A percentile compares a stretch with the other conserved stretches of the same genome.
Evolutionary conservation across 805 yeast species (phyloP).

Genomic region (Metschnikowia reukaufii): DNA sequence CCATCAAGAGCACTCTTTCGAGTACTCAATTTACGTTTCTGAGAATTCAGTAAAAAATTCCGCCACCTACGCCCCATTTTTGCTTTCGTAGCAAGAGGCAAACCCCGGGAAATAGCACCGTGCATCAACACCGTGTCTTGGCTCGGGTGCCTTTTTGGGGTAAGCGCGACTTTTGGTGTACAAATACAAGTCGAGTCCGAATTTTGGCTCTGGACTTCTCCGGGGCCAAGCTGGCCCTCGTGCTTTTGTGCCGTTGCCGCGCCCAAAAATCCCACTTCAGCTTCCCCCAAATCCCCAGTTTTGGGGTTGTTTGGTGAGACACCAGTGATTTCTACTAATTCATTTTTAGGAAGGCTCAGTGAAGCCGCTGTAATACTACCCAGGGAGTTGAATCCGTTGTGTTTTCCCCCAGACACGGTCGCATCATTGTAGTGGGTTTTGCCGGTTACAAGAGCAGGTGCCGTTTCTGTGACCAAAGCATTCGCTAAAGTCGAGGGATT

Average conservation of each 20-base stretch:
- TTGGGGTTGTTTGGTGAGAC: neutral
- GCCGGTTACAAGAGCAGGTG: neutral
- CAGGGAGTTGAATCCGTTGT: neutral
- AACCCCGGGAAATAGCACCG: neutral
- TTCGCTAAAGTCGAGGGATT: neutral
- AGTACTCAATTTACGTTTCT: neutral
- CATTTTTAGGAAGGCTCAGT: neutral
- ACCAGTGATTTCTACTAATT: neutral
- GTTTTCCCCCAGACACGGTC: neutral
- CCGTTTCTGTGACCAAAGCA: neutral
- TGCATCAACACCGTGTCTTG: neutral
- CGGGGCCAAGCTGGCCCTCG: neutral
- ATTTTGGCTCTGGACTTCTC: neutral
- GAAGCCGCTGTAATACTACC: neutral
- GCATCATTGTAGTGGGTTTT: neutral
- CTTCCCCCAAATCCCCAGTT: neutral
- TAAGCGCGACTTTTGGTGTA: neutral
- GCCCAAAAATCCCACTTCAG: neutral
- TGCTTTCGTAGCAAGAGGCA: neutral
- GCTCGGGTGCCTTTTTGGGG: neutral
- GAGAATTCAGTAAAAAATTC: neutral
- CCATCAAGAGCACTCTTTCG: neutral
- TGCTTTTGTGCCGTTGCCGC: neutral
- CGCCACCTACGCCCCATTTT: neutral
- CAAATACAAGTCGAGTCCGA: neutral